phyloP scores from a whole-genome alignment of 345 rosid genomes.

The Mangifera indica region DNA sequence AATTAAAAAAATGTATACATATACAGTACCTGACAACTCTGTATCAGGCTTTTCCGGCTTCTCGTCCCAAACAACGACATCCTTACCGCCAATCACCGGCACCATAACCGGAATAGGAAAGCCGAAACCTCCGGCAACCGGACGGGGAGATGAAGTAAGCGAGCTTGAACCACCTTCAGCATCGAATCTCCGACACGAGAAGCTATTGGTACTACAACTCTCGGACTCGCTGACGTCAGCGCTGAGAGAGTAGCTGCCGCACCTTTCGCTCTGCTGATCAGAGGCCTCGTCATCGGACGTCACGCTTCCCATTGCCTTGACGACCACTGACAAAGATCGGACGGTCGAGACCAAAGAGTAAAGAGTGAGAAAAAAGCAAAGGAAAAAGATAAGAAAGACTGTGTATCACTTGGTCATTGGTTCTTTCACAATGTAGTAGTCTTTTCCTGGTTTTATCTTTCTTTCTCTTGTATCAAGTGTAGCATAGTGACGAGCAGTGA shows the following conservation, averaged over 20 bases:
- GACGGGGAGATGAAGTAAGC: constrained; percentile 62
- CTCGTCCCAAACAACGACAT: constrained; percentile 57
- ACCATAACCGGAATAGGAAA: constrained; percentile 57
- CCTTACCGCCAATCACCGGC: constrained; percentile 65
- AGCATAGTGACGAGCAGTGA: neutral
- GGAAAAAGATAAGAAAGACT: neutral
- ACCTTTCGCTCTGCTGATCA: constrained; percentile 65
- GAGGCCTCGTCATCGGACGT: constrained; percentile 75
- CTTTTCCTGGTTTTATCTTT: neutral
- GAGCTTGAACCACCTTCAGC: constrained; percentile 70
- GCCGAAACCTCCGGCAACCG: constrained; percentile 33
- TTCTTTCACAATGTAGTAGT: neutral
- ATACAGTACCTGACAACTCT: constrained; percentile 64
- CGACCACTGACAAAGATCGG: constrained; percentile 13
- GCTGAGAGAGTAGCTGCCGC: constrained; percentile 91
- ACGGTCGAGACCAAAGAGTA: neutral
- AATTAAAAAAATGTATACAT: neutral
- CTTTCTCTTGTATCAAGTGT: neutral
- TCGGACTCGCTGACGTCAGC: constrained; percentile 97
- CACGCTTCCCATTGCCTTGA: constrained; percentile 52
- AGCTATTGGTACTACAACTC: constrained; percentile 67
- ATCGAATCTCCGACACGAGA: constrained; percentile 65
- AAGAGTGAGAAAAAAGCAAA: neutral
- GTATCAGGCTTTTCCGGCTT: constrained; percentile 55
- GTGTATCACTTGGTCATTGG: neutral